Evolutionary conservation across 2,329 filamentous ascomycete genomes (phyloP).

Genomic region (Pestalotiopsis sp.): DNA sequence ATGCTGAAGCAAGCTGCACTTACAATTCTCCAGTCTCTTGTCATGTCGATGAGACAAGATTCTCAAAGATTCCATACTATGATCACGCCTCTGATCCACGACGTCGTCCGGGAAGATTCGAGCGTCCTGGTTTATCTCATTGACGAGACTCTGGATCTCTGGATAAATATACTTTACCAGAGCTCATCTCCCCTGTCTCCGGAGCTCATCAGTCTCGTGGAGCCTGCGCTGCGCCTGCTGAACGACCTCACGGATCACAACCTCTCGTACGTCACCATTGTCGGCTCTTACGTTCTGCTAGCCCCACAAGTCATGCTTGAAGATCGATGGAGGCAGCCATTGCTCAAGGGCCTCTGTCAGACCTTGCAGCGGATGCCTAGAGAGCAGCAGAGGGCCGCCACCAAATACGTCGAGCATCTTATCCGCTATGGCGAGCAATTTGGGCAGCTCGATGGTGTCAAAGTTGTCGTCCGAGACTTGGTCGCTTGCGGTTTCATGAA

Average conservation of each 20-base stretch:
- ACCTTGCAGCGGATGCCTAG: conserved; percentile 54
- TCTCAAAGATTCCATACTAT: conserved; percentile 78
- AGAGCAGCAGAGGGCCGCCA: conserved; percentile 60
- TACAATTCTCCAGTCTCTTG: conserved; percentile 80
- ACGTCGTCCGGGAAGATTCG: conserved; percentile 77
- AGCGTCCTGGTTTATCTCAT: conserved; percentile 80
- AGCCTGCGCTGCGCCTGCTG: conserved; percentile 66
- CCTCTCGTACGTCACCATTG: conserved; percentile 62
- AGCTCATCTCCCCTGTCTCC: conserved; percentile 63
- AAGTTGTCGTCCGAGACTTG: conserved; percentile 67
- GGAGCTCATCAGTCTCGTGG: conserved; percentile 65
- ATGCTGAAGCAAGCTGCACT: conserved; percentile 94
- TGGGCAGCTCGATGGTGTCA: conserved; percentile 63
- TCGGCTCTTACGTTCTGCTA: conserved; percentile 72
- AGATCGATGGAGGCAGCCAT: conserved; percentile 55
- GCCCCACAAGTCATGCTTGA: conserved; percentile 68
- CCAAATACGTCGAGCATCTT: conserved; percentile 65
- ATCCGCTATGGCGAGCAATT: conserved; percentile 65
- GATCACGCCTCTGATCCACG: conserved; percentile 80
- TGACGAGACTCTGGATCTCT: conserved; percentile 90
- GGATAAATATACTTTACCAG: conserved; percentile 74
- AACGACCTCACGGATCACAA: conserved; percentile 68
- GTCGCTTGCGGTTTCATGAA: conserved; percentile 64
- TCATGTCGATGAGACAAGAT: conserved; percentile 80
- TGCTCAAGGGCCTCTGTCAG: conserved; percentile 50